Evolutionary conservation across 352 stramenopile species (phyloP).

Genomic region (Phytophthora ohioensis): DNA sequence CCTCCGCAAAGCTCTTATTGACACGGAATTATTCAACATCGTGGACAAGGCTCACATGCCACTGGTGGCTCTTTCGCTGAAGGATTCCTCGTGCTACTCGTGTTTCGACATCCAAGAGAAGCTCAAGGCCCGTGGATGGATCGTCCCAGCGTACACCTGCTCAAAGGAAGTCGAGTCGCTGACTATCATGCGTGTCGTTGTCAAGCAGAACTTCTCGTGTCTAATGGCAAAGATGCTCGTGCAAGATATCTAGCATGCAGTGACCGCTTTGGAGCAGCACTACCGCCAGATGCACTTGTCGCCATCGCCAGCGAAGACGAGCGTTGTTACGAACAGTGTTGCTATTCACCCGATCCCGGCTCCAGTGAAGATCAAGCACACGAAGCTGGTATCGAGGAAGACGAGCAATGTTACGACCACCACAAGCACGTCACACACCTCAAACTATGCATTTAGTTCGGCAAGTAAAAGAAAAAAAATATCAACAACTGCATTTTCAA

Average conservation of each 20-base stretch:
- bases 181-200: neutral
- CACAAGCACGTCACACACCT: neutral
- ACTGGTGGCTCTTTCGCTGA: neutral
- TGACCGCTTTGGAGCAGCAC: neutral
- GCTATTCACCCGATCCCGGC: neutral
- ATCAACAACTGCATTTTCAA: neutral
- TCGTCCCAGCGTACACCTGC: neutral
- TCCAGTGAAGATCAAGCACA: neutral
- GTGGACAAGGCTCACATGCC: constrained; percentile 1
- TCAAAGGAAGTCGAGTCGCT: neutral
- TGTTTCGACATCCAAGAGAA: constrained; percentile 1
- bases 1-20: neutral
- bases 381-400: neutral
- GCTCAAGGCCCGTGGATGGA: neutral
- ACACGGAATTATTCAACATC: neutral
- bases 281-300: neutral
- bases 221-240: neutral
- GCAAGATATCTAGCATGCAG: neutral
- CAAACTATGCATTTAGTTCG: neutral
- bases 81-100: neutral
- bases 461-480: neutral
- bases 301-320: neutral
- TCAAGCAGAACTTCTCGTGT: constrained; percentile 2
- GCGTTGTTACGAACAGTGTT: neutral
- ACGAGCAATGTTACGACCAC: neutral